Evolutionary conservation across 495 filamentous ascomycete genomes (phyloP).

Genomic region (Xylaria palmicola): DNA sequence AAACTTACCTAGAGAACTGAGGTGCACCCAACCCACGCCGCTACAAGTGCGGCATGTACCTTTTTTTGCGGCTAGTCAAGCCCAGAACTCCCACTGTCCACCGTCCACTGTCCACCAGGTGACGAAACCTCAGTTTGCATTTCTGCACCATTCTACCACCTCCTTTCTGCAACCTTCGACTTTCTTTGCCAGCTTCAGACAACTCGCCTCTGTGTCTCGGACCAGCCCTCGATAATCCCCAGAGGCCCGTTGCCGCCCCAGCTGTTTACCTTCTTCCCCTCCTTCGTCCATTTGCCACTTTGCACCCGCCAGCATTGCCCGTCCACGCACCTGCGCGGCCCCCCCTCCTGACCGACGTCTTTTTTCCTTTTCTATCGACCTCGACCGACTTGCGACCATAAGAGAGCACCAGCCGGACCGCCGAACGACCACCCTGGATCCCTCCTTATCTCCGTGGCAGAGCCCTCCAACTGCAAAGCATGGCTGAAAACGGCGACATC

Average conservation of each 20-base stretch:
- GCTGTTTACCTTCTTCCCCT: conserved; percentile 20
- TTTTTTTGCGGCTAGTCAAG: conserved; percentile 10
- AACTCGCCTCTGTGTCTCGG: conserved; percentile 13
- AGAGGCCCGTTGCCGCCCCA: conserved; percentile 7
- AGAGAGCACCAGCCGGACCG: not conserved
- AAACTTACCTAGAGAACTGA: too few relatives aligned
- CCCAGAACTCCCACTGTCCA: conserved; percentile 19
- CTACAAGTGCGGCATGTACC: not conserved
- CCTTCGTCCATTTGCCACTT: conserved; percentile 18
- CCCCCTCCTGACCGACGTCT: conserved; percentile 21
- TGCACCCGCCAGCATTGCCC: conserved; percentile 14
- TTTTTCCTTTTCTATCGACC: conserved; percentile 19
- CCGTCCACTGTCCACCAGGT: conserved; percentile 21
- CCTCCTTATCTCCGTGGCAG: conserved; percentile 24
- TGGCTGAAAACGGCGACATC: conserved; percentile 53
- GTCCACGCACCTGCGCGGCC: conserved; percentile 17
- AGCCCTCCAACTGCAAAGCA: conserved; percentile 25
- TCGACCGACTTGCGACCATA: not conserved
- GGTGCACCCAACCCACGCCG: too few relatives aligned
- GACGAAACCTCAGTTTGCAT: conserved; percentile 19
- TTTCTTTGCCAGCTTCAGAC: conserved; percentile 16
- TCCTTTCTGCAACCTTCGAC: conserved; percentile 14
- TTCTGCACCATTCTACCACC: conserved; percentile 26
- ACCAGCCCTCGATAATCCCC: conserved; percentile 10
- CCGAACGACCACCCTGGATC: conserved; percentile 19